Evolutionary conservation across 805 yeast species (phyloP).

Genomic region (Diddensiella santjacobensis): DNA sequence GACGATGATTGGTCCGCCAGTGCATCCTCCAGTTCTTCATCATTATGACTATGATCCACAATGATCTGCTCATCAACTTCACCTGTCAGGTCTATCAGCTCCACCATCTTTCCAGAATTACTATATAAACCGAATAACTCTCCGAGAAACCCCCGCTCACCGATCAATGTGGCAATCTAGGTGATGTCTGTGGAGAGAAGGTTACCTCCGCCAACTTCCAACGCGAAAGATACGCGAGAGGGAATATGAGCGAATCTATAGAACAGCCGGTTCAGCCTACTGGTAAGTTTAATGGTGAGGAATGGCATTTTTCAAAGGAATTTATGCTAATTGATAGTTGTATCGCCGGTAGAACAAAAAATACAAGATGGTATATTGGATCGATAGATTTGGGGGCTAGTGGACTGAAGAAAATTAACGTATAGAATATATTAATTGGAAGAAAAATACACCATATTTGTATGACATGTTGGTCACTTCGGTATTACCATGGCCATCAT

Average conservation of each 20-base stretch:
- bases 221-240: too few species aligned
- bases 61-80: not conserved
- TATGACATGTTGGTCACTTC: slow-evolving; percentile 52
- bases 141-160: too few species aligned
- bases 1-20: not conserved
- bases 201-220: too few species aligned
- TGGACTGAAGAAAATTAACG: not conserved
- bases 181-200: too few species aligned
- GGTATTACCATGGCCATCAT: slow-evolving; percentile 61
- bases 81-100: not conserved
- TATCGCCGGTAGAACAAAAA: not conserved
- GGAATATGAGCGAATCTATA: too few species aligned
- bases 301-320: too few species aligned
- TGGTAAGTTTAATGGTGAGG: too few species aligned
- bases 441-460: slow-evolving; percentile 54
- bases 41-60: not conserved
- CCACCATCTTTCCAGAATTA: not conserved
- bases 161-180: too few species aligned
- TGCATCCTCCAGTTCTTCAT: not conserved
- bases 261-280: too few species aligned
- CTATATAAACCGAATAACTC: too few species aligned
- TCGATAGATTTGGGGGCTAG: not conserved
- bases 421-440: slow-evolving; percentile 49
- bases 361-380: not conserved
- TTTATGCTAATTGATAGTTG: not conserved